Conservation (phyloP, 2,329 filamentous ascomycete genomes). For the Colletotrichum euphorbiae region DNA sequence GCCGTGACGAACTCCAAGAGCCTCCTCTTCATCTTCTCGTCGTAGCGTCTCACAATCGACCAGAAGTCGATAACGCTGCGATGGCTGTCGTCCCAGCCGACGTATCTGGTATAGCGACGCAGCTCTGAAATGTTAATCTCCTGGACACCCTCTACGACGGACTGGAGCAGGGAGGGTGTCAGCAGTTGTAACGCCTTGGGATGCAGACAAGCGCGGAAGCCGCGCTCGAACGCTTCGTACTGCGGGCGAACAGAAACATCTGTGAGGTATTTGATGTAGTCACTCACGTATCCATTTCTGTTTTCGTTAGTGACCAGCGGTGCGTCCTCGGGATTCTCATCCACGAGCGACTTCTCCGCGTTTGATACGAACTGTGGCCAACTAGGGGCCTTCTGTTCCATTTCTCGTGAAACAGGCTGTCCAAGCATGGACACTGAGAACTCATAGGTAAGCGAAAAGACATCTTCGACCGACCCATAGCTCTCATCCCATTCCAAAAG, state of each 20-base stretch:
- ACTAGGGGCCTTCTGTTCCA: constrained; percentile 55
- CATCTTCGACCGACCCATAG: constrained; percentile 81
- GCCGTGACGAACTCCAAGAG: constrained; percentile 96
- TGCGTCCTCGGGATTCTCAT: constrained; percentile 64
- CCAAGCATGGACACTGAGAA: constrained; percentile 76
- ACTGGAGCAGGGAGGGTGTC: constrained; percentile 76
- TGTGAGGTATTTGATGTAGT: constrained; percentile 88
- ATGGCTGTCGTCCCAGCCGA: constrained; percentile 80
- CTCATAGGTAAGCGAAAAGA: constrained; percentile 87
- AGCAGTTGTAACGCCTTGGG: constrained; percentile 79
- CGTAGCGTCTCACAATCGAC: constrained; percentile 77
- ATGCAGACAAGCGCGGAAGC: constrained; percentile 82
- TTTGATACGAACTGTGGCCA: constrained; percentile 66
- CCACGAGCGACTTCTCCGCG: constrained; percentile 45
- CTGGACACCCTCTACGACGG: constrained; percentile 84
- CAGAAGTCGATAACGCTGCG: constrained; percentile 84
- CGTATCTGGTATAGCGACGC: constrained; percentile 78
- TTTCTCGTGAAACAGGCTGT: constrained; percentile 67
- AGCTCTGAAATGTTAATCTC: constrained; percentile 83
- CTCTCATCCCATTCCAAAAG: constrained; percentile 81
- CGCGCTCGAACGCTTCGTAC: constrained; percentile 81
- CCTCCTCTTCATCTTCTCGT: constrained; percentile 76
- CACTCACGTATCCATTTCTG: constrained; percentile 79
- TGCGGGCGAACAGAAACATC: constrained; percentile 82
- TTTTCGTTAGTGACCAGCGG: constrained; percentile 85